Conservation (phyloP, 257 asterid species). For the Gentiana straminea region DNA sequence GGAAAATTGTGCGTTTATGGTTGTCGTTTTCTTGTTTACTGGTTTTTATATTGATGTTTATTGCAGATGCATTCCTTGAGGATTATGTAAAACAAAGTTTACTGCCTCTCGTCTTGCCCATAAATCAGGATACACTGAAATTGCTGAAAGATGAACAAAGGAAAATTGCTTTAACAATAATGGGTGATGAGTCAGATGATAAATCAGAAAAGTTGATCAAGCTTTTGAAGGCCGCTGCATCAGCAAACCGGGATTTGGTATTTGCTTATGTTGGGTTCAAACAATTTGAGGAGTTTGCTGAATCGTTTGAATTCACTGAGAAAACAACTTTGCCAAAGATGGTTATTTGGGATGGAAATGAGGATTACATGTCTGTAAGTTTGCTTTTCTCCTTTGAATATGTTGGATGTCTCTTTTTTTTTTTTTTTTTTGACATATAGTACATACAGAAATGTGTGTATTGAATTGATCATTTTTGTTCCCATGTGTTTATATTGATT, state of each 20-base stretch:
- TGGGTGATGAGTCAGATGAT: conserved; percentile 54
- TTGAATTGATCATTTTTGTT: too few relatives aligned
- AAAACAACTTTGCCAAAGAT: conserved; percentile 61
- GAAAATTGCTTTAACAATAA: conserved; percentile 52
- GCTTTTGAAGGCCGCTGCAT: conserved; percentile 74
- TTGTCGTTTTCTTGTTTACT: neutral
- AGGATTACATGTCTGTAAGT: conserved; percentile 59
- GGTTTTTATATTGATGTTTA: conserved; percentile 11
- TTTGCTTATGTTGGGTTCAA: conserved; percentile 76
- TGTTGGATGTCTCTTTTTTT: too few relatives aligned
- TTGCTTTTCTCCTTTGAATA: neutral
- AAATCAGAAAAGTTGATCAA: conserved; percentile 38
- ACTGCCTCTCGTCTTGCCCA: conserved; percentile 61
- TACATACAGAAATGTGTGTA: too few relatives aligned
- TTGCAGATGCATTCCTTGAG: conserved; percentile 68
- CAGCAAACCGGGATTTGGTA: conserved; percentile 80
- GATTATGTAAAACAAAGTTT: conserved; percentile 73
- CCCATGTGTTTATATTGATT: neutral
- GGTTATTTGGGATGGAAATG: conserved; percentile 84
- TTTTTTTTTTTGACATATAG: too few relatives aligned
- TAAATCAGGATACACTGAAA: conserved; percentile 51
- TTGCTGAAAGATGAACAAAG: conserved; percentile 57
- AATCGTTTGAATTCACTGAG: conserved; percentile 54
- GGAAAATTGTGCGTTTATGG: too few relatives aligned
- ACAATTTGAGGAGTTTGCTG: conserved; percentile 65